Evolutionary conservation across 78 protist species (phyloP).

Genomic region (Protostelium mycophagum): DNA sequence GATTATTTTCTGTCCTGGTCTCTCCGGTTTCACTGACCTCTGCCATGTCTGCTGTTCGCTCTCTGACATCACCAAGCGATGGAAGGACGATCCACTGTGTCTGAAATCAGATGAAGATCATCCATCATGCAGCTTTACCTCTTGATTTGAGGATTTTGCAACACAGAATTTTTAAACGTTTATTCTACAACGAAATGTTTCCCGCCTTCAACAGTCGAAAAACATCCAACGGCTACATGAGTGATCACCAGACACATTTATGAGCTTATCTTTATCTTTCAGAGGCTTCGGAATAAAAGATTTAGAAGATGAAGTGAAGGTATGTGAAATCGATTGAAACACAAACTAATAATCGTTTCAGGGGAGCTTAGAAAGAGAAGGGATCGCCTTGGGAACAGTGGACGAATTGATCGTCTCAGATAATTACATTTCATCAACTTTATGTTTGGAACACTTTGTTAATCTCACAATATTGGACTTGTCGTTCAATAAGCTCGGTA

Average conservation of each 20-base stretch:
- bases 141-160: no score
- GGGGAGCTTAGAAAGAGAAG: not conserved
- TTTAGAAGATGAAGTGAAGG: not conserved
- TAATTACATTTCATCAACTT: not conserved
- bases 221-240: not conserved
- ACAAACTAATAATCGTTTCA: not conserved
- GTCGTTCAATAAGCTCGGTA: not conserved
- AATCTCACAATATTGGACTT: not conserved
- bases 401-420: not conserved
- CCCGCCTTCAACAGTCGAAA: no score
- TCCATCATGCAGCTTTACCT: no score
- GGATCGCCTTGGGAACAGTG: not conserved
- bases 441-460: not conserved
- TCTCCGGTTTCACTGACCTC: no score
- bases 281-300: not conserved
- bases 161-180: no score
- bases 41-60: no score
- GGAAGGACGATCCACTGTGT: no score
- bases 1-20: no score
- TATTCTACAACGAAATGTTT: no score
- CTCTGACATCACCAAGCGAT: no score
- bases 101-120: no score
- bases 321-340: not conserved
- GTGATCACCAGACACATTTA: not conserved
- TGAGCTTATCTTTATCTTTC: not conserved